Base-by-base conservation (phyloP, 1,139 yeast species). In the Taiozyma sp. region DNA sequence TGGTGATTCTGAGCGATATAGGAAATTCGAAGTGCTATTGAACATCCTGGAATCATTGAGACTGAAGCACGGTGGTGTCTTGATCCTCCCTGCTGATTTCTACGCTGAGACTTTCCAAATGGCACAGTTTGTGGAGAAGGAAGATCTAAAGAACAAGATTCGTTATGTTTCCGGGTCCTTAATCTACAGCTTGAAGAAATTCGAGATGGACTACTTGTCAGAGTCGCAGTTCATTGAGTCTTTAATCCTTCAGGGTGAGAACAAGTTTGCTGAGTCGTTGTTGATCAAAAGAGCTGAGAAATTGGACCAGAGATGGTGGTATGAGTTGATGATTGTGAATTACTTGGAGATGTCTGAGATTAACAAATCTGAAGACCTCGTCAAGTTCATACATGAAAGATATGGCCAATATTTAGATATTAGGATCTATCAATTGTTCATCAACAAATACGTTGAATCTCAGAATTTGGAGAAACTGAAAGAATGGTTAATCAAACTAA, bases 231-330 rank as follows among this genome's bases (percentile, higher is more conserved):
- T 49, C 42, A 55, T 60, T 26, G 62, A 53, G 44, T 50, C 72
- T 1, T 52, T 70, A 46, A 60, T 67, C 21, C 53, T 59, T 29
- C 61, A 56, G 52, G 64, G 65, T 2, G 52, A 62, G 2, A 58
- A 58, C 50, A 54, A 56, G 22, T 59, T 60, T 35, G 73, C 73
- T 0, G 56, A 56, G 7, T 50, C 54, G 9, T 51, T 69, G 16
- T 62, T 69, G 46, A 47, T 55, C 21, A 56, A 62, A 9, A 56
- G 56, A 29, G 56, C 61, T 42, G 59, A 53, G 6, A 63, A 61
- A 28, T 60, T 67, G 1, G 52, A 63, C 32, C 63, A 68, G 49
- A 56, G 69, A 45, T 70, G 73, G 72, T 70, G 74, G 74, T 60
- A 64, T 53, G 73, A 69, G 50, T 50, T 69, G 44, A 67, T 72